Conservation (phyloP, 2,329 filamentous ascomycete species). For the Ceratocystis colombiana region DNA sequence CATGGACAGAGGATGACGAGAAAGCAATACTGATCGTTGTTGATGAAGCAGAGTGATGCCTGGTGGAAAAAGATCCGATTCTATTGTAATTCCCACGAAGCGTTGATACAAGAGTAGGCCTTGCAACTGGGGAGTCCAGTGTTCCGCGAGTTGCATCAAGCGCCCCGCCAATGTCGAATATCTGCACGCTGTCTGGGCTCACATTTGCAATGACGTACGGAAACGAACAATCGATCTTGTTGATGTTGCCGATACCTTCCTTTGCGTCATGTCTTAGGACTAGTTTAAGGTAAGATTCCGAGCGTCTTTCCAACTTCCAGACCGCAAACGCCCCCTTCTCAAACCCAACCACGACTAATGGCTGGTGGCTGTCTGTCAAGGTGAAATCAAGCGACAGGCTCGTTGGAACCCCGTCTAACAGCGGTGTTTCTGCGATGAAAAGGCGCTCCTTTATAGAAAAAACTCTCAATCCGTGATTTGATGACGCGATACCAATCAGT, state of each 20-base stretch:
- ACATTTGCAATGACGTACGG: not conserved
- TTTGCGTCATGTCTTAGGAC: not conserved
- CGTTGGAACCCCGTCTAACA: not conserved
- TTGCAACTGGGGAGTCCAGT: not conserved
- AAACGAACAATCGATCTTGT: not conserved
- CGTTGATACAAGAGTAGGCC: not conserved
- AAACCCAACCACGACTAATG: conserved; percentile 1
- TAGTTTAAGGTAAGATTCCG: not conserved
- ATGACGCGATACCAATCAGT: conserved; percentile 1
- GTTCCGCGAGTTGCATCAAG: not conserved
- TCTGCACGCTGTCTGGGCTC: not conserved
- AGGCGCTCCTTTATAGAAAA: conserved; percentile 1
- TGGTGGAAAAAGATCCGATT: not conserved
- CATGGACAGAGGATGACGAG: conserved; percentile 64
- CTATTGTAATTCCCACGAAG: not conserved
- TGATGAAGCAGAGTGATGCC: conserved; percentile 40
- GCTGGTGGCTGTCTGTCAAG: not conserved
- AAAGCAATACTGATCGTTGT: conserved; percentile 81
- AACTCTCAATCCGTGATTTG: not conserved
- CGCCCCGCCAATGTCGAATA: not conserved
- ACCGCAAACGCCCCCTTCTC: not conserved
- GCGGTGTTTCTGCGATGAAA: conserved; percentile 1
- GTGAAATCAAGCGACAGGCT: conserved; percentile 9
- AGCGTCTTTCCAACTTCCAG: not conserved
- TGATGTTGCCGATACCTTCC: not conserved